Base-by-base conservation (phyloP, 192 early-diverging fungal species). In the Chytriomyces sp. region DNA sequence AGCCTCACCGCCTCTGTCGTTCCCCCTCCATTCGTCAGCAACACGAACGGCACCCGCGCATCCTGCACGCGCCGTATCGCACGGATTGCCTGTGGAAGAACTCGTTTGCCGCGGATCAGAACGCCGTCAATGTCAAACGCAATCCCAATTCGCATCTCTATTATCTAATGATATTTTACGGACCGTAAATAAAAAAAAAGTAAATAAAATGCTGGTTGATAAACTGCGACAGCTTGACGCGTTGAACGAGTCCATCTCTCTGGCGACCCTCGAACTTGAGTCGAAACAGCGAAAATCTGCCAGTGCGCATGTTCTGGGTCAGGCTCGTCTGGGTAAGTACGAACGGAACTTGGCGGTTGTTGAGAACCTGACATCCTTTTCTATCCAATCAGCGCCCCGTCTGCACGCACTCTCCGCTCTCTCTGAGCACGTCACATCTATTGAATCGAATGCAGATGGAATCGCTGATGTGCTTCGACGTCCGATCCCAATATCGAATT, bases 1-100 rank as follows among this genome's bases (percentile, higher is more conserved):
- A 35, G 35, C 35, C 35, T 35, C 35, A 35, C 72, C 53, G 35
- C 61, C 44, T 73, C 72, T 18, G 72, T 61, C 9, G 61, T 47
- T 35, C 72, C 72, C 47, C 77, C 94, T 20, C 96, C 95, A 69
- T 97, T 97, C 6, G 96, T 96, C 67, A 97, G 74, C 16, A 95
- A 84, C 11, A 67, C 75, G 23, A 67, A 60, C 47, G 50, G 46
- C 47, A 50, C 28, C 10, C 20, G 64, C 28, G 49, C 16, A 20
- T 91, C 92, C 64, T 84, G 82, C 57, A 96, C 82, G 66, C 93
- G 79, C 43, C 84, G 69, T 28, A 97, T 78, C 8, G 94, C 92
- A 5, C 87, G 81, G 16, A 83, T 82, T 0, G 92, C 91, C 69
- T 93, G 81, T 9, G 91, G 89, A 9, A 97, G 81, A 4, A 86